Evolutionary conservation across 352 stramenopile genomes (phyloP).

Genomic region (Peronospora destructor): DNA sequence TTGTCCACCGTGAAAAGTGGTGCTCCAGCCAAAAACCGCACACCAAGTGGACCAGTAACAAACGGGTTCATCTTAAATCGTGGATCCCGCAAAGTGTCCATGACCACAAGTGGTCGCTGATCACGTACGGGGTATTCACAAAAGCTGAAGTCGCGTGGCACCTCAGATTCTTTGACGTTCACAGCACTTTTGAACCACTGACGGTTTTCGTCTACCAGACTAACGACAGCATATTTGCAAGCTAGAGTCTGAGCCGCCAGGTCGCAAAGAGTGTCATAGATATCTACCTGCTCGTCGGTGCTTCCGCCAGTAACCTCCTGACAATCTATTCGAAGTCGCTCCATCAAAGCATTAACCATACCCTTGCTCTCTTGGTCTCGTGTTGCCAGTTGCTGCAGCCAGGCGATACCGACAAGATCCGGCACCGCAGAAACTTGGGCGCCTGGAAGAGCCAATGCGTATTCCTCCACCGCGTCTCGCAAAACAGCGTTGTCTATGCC

Average conservation of each 20-base stretch:
- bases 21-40: constrained; percentile 92
- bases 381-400: constrained; percentile 61
- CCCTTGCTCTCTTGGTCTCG: constrained; percentile 63
- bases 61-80: constrained; percentile 87
- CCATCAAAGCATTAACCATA: constrained; percentile 67
- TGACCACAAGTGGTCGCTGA: constrained; percentile 75
- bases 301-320: constrained; percentile 15
- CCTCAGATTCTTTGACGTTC: constrained; percentile 66
- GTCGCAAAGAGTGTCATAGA: constrained; percentile 80
- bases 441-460: constrained; percentile 56
- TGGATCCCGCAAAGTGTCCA: constrained; percentile 82
- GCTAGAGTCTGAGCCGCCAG: constrained; percentile 64
- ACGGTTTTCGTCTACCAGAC: constrained; percentile 89
- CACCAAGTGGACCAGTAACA: constrained; percentile 82
- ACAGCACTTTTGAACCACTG: constrained; percentile 93
- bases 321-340: constrained; percentile 46
- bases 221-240: constrained; percentile 78
- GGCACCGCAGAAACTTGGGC: constrained; percentile 52
- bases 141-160: constrained; percentile 81
- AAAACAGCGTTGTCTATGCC: constrained; percentile 40
- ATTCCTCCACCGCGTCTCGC: constrained; percentile 61
- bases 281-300: constrained; percentile 56
- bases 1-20: constrained; percentile 85
- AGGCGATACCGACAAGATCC: constrained; percentile 71
- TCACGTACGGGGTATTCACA: constrained; percentile 76